Base-by-base conservation (phyloP, 176 grass and related monocot species). In the Alopecurus myosuroides region DNA sequence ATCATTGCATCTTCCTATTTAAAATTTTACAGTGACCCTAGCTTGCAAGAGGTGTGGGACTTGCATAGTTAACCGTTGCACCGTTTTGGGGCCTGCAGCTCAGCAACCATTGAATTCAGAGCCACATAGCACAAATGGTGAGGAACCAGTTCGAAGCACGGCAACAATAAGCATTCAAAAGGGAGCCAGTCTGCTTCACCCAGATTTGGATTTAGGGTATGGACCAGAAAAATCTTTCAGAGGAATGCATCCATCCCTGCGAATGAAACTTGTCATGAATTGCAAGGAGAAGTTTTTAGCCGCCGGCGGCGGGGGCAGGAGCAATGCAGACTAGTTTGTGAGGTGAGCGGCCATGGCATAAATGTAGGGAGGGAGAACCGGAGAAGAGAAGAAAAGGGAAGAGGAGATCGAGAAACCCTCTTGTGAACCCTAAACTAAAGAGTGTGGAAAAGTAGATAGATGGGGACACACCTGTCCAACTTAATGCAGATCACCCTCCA, bases 401-500 rank as follows among this genome's bases (percentile, higher is more conserved):
- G 50, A 33, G 5, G 42, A 11, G 68, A n/a, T n/a, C n/a, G n/a
- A 31, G 19, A 60, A 73, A 7, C 40, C 69, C 85, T 29, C 84
- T 55, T 90, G 84, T 78, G 84, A 91, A 72, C 74, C 71, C 71
- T 82, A 82, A 90, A 86, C 81, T 78, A 86, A 97, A 86, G 82
- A 75, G 52, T n/a, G 57, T 79, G 70, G 74, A 88, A 92, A 90
- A 84, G 91, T 86, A 71, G 85, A 81, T 86, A 71, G 85, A 81
- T 76, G 76, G 61, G 61, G 60, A 82, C 79, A 79, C 88, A 86
- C 52, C 81, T 85, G 77, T 75, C 72, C 51, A 33, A 87, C 36
- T 90, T 88, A 97, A 97, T 92, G 91, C 78, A 80, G 75, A 86
- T 92, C 94, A 97, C 89, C 79, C 39, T 90, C 76, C 76, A 74